Base-by-base conservation (phyloP, 257 asterid species). In the Solanum dulcamara region DNA sequence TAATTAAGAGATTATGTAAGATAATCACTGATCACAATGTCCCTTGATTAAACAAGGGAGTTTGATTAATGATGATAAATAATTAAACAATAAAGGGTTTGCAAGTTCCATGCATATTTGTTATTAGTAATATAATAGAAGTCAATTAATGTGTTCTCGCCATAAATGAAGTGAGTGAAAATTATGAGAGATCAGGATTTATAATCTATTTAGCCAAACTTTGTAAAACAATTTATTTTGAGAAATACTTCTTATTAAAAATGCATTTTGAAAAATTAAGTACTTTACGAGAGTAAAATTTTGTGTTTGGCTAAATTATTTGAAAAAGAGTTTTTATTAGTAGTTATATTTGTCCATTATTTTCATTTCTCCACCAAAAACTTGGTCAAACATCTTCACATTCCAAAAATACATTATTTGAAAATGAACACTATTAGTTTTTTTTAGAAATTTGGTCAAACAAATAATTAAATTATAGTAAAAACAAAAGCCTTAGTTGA, bases 1-100 rank as follows among this genome's bases (percentile, higher is more conserved):
- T 75, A 44, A 75, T 17, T 44, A 75, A 24, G 60, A 44, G 82
- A 75, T 44, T 44, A 17, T 67, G 77, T 67, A 67, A 33, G 77
- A 33, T 67, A 67, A 67, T 46, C 46, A 67, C 46, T 67, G 5
- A 67, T 67, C 46, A 67, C 2, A 67, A 26, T 44, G 82, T 44
- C 40, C 82, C 82, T 75, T 44, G 7, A 46, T 15, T 5, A 14
- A 48, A 75, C 14, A 7, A 44, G 60, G 14, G 59, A 75, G 38
- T 75, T 2, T 70, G 4, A 70, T 70, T 70, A 35, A 37, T 37
- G 50, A 20, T 70, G 17, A 70, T 70, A 10, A 33, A 1, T 67
- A 7, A 40, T 40, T 1, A 40, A 72, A 38, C 9, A 72, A 72
- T 14, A n/a, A 72, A 72, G 7, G 33, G 4, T 38, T 72, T 40